Evolutionary conservation across 1,139 yeast genomes (phyloP).

Genomic region (Saccharomyces hybrid): DNA sequence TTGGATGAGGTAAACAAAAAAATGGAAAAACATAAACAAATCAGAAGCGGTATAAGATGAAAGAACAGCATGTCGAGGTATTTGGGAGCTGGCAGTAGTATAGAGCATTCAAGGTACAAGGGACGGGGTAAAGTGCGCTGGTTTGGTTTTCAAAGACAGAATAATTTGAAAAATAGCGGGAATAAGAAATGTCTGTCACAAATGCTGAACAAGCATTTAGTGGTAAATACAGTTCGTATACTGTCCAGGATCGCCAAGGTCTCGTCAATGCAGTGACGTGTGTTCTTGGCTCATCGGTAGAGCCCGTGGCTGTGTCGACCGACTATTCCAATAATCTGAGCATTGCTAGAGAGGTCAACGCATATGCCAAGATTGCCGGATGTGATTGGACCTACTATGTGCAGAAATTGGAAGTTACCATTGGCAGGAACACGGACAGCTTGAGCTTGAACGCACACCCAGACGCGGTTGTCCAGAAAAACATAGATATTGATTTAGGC

Average conservation of each 20-base stretch:
- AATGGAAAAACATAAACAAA: background rate
- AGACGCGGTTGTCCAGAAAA: constrained; percentile 13
- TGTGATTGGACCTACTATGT: constrained; percentile 86
- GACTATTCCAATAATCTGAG: constrained; percentile 59
- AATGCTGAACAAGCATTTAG: background rate
- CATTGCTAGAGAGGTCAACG: constrained; percentile 75
- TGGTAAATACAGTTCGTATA: constrained; percentile 3
- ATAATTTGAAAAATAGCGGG: background rate
- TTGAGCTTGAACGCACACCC: constrained; percentile 11
- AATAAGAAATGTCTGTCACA: background rate
- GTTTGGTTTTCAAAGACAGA: background rate
- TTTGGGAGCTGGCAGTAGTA: background rate
- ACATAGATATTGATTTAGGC: constrained; percentile 81
- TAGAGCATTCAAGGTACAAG: background rate
- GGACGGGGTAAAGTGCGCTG: background rate
- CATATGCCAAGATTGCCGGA: constrained; percentile 90
- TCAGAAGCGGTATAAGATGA: background rate
- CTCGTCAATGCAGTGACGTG: constrained; percentile 39
- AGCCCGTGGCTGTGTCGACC: constrained; percentile 36
- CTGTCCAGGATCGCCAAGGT: constrained; percentile 19
- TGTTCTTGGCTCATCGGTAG: constrained; percentile 35
- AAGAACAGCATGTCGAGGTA: background rate
- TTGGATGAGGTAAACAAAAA: background rate
- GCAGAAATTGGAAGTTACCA: constrained; percentile 57
- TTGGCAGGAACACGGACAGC: constrained; percentile 74